phyloP scores from a whole-genome alignment of 371 early-diverging fungal genomes.

The Mucor plumbeus region DNA sequence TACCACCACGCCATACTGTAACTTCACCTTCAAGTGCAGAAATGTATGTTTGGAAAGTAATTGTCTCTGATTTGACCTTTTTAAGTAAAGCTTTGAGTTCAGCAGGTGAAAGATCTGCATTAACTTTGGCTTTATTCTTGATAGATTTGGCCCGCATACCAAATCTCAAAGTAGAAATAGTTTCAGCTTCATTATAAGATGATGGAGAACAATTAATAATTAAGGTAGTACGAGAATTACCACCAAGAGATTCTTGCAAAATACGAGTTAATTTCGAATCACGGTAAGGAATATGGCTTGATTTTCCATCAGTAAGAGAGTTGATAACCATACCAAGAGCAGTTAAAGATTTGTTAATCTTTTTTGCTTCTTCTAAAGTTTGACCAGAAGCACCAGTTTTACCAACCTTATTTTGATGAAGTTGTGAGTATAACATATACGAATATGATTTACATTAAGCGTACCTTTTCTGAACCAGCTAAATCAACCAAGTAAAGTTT shows the following conservation, averaged over 20 bases:
- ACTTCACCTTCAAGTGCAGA: slow-evolving; percentile 87
- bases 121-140: slow-evolving; percentile 98
- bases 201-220: slow-evolving; percentile 98
- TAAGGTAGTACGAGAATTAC: slow-evolving; percentile 95
- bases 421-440: not conserved
- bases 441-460: not conserved
- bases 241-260: slow-evolving; percentile 98
- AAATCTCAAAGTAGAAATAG: slow-evolving; percentile 94
- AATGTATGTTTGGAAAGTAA: slow-evolving; percentile 83
- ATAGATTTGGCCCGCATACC: slow-evolving; percentile 97
- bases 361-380: slow-evolving; percentile 99
- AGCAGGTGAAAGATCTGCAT: slow-evolving; percentile 90
- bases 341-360: slow-evolving; percentile 98
- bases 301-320: slow-evolving; percentile 92
- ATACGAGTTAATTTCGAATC: slow-evolving; percentile 99
- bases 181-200: slow-evolving; percentile 95
- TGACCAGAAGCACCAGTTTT: slow-evolving; percentile 99
- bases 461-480: slow-evolving; percentile 99
- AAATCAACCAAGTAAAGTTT: slow-evolving; percentile 97
- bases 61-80: slow-evolving; percentile 80
- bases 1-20: slow-evolving; percentile 86
- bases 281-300: slow-evolving; percentile 97
- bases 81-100: slow-evolving; percentile 94
- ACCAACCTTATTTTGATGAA: slow-evolving; percentile 60
- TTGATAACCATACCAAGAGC: slow-evolving; percentile 99